phyloP scores from a whole-genome alignment of 495 filamentous ascomycete genomes.

The Penicillium cosmopolitanum region DNA sequence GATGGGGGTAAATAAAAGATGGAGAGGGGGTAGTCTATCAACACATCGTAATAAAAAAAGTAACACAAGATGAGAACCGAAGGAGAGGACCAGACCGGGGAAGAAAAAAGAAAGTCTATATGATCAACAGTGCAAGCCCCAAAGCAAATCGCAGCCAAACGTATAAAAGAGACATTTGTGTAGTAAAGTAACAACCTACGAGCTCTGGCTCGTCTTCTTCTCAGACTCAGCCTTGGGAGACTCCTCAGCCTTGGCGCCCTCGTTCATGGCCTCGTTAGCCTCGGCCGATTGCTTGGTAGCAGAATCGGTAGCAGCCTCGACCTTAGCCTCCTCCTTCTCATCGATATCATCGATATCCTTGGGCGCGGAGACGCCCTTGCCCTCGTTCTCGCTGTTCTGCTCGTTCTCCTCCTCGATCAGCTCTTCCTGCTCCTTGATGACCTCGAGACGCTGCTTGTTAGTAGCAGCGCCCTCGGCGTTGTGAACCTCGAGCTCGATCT shows the following conservation, averaged over 20 bases:
- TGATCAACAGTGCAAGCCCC: constrained; percentile 13
- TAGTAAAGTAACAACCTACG: constrained; percentile 12
- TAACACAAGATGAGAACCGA: constrained; percentile 34
- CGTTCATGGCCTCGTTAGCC: constrained; percentile 45
- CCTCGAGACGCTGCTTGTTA: constrained; percentile 99
- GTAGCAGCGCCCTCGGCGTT: constrained; percentile 96
- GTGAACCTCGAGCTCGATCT: constrained; percentile 98
- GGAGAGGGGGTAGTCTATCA: constrained; percentile 26
- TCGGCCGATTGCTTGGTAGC: constrained; percentile 41
- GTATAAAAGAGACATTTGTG: not conserved
- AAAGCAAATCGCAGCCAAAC: constrained; percentile 3
- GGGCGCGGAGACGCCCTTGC: constrained; percentile 54
- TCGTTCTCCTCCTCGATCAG: constrained; percentile 96
- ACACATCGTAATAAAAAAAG: constrained; percentile 25
- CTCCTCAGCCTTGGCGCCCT: constrained; percentile 43
- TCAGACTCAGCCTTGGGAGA: constrained; percentile 34
- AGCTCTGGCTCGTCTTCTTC: constrained; percentile 35
- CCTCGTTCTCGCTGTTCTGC: constrained; percentile 78
- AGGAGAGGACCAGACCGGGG: constrained; percentile 4
- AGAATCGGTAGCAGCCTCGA: constrained; percentile 28
- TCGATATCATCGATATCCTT: constrained; percentile 85
- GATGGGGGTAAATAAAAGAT: not conserved
- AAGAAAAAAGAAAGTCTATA: constrained; percentile 24
- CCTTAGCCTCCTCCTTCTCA: constrained; percentile 61
- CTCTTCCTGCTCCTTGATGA: constrained; percentile 97